Conservation (phyloP, 176 grass and related monocot species). For the Alloteropsis semialata region DNA sequence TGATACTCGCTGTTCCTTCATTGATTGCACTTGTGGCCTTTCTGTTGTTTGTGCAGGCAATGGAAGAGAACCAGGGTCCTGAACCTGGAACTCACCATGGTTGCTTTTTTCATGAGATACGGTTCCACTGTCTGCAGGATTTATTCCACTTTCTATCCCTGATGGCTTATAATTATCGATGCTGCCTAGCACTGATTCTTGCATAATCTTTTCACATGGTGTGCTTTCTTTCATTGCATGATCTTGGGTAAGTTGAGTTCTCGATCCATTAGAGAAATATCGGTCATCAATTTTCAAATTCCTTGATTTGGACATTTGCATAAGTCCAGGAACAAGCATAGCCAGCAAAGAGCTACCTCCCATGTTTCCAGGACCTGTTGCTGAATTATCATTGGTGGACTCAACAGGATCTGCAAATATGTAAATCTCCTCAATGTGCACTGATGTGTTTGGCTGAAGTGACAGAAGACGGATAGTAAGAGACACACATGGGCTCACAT, state of each 20-base stretch:
- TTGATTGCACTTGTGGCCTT: constrained; percentile 10
- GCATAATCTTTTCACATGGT: constrained; percentile 1
- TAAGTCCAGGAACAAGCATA: constrained; percentile 79
- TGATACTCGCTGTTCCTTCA: constrained; percentile 23
- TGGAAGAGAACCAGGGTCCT: constrained; percentile 21
- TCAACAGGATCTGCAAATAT: constrained; percentile 79
- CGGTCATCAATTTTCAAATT: constrained; percentile 48
- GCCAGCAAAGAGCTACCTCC: constrained; percentile 70
- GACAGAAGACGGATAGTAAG: constrained; percentile 79
- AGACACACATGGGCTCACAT: constrained; percentile 66
- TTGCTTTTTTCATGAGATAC: constrained; percentile 25
- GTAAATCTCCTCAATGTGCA: constrained; percentile 89
- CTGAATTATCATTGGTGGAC: constrained; percentile 33
- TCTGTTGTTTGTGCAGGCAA: constrained; percentile 35
- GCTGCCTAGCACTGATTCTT: not conserved
- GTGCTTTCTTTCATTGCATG: constrained; percentile 4
- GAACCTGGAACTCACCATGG: constrained; percentile 24
- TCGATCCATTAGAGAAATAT: constrained; percentile 46
- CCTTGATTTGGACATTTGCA: constrained; percentile 73
- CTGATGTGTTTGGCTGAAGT: constrained; percentile 74
- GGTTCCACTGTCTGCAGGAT: constrained; percentile 8
- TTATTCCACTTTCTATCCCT: constrained; percentile 23
- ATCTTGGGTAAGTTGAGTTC: constrained; percentile 12
- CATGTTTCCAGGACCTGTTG: constrained; percentile 37
- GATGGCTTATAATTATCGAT: constrained; percentile 11